Base-by-base conservation (phyloP, 2,329 filamentous ascomycete genomes). In the Fusarium pininemorale region DNA sequence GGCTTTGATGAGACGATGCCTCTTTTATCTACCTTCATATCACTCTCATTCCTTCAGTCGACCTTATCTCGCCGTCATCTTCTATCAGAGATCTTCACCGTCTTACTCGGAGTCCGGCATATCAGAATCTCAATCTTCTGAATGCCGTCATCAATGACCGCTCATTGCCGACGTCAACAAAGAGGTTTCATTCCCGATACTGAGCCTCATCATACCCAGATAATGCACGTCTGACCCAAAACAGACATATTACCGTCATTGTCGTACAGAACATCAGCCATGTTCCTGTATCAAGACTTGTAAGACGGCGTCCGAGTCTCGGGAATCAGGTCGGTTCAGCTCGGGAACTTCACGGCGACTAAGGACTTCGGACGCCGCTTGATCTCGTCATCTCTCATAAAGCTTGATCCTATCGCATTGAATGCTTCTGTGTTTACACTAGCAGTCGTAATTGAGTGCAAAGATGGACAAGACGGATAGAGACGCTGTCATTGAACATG, bases 401-500 rank as follows among this genome's bases (percentile, higher is more conserved):
- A 70, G 56, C 53, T 28, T 47, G 51, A 39, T 32, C 28, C 24
- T 20, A 24, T 41, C 37, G 28, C 55, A 22, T 28, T 30, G 9
- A 26, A 30, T n/a, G 6, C 3, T 7, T 9, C 15, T n/a, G 4
- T 30, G 15, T 28, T 15, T 50, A 30, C 5, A 26, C 18, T 18
- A 24, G 5, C 24, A 28, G 3, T 35, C 6, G 20, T 3, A 0
- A 14, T 24, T 14, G 0, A 35, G 16, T 24, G n/a, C 2, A 63
- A 42, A 44, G 11, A 73, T 73, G 70, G 55, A 73, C 26, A 73
- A 73, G 30, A 71, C 70, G 1, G 51, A 67, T 26, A 62, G 70
- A 63, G 70, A 73, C 35, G 63, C 70, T 39, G 44, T 71, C 12
- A 73, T 73, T 7, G 70, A 73, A 22, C 63, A 73, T 42, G 56